These are phyloP conservation scores for Lodderomyces oxycetoniae DNA, from an alignment of 1,139 yeast species.

Conservation along the genomic window DNA sequence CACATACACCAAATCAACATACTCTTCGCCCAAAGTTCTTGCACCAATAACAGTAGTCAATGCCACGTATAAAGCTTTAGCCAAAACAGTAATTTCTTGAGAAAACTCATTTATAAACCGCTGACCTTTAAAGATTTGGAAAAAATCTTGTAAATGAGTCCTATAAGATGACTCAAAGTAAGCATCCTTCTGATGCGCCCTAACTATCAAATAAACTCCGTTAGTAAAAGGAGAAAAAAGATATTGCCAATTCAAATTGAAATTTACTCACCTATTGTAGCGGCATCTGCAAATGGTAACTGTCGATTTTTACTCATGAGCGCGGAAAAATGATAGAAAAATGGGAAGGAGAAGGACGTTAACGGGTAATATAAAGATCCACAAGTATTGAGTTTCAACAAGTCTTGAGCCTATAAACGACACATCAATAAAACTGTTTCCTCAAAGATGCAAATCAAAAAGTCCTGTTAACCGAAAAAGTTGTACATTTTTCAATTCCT, in stretches of 20 bases:
- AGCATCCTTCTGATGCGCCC: constrained; percentile 86
- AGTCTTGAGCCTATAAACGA: too few species aligned
- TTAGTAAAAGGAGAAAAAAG: constrained; percentile 6
- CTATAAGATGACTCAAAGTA: constrained; percentile 59
- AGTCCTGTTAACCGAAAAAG: too few species aligned
- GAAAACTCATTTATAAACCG: constrained; percentile 62
- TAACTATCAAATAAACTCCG: constrained; percentile 29
- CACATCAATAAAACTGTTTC: too few species aligned
- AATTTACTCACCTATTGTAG: constrained; percentile 41
- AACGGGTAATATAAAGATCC: too few species aligned
- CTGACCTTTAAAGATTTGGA: constrained; percentile 59
- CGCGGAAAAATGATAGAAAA: too few species aligned
- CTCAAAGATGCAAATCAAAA: too few species aligned
- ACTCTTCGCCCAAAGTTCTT: constrained; percentile 89
- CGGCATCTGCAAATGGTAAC: constrained; percentile 46
- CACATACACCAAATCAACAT: constrained; percentile 78
- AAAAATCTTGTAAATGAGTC: constrained; percentile 51
- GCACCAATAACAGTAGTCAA: constrained; percentile 74
- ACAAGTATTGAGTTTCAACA: too few species aligned
- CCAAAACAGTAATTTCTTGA: constrained; percentile 54
- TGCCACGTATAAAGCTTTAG: constrained; percentile 57
- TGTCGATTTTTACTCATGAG: constrained; percentile 15
- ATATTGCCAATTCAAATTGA: neutral
- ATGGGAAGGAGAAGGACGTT: too few species aligned
- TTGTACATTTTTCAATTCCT: too few species aligned